A percentile compares a stretch with the other conserved stretches of the same genome.
Conservation (phyloP, 1,284 basidiomycete genomes). For the Apiotrichum gracile region DNA sequence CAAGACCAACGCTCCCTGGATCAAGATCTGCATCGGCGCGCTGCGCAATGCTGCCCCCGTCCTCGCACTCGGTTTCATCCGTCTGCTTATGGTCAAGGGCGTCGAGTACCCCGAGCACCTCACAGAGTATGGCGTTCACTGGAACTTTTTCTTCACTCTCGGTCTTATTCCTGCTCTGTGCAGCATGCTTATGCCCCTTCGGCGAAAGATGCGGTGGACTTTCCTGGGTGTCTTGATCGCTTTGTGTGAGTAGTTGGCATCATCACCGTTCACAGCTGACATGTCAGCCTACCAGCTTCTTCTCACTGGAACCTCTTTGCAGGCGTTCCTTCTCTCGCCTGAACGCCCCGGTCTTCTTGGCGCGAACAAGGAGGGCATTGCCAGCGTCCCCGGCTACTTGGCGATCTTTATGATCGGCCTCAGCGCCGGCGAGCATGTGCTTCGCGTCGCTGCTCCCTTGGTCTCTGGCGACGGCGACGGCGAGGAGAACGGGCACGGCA, state of each 20-base stretch:
- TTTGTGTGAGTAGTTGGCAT: slow-evolving; percentile 51
- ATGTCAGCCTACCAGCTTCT: slow-evolving; percentile 64
- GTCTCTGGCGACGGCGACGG: not conserved
- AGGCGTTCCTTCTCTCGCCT: slow-evolving; percentile 60
- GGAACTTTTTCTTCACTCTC: slow-evolving; percentile 98
- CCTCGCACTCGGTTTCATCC: slow-evolving; percentile 65
- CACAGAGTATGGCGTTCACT: slow-evolving; percentile 92
- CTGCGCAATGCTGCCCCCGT: slow-evolving; percentile 63
- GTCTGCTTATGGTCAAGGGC: slow-evolving; percentile 84
- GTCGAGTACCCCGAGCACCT: slow-evolving; percentile 94
- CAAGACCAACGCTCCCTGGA: not conserved
- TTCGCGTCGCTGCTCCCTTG: slow-evolving; percentile 54
- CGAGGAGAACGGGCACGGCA: not conserved
- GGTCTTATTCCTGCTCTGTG: slow-evolving; percentile 73
- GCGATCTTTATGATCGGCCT: slow-evolving; percentile 83
- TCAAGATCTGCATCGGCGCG: slow-evolving; percentile 1
- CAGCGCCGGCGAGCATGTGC: slow-evolving; percentile 70
- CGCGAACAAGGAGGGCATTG: slow-evolving; percentile 88
- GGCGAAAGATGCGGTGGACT: slow-evolving; percentile 56
- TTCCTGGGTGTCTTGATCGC: slow-evolving; percentile 62
- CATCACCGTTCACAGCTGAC: not conserved
- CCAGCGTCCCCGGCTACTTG: slow-evolving; percentile 79
- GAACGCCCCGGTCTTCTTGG: slow-evolving; percentile 61
- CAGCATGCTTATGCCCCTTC: slow-evolving; percentile 61
- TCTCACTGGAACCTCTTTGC: slow-evolving; percentile 55